Evolutionary conservation across 2,329 filamentous ascomycete genomes (phyloP), one percentile per base, ranked within the genome.

Genomic region (Coniochaeta sp.): DNA sequence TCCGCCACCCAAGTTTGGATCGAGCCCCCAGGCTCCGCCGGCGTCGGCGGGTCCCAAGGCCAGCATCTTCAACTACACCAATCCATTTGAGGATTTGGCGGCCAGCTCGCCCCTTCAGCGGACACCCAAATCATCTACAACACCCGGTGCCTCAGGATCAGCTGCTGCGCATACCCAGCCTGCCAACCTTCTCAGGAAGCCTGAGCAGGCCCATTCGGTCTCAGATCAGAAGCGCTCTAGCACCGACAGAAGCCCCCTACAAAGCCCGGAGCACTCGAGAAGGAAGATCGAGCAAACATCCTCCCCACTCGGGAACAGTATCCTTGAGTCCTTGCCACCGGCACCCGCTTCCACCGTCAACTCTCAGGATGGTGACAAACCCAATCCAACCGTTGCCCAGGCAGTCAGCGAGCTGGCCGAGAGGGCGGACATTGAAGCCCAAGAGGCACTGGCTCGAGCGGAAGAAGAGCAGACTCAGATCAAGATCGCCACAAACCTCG

Each of bases 331-430:
- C 42, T 24, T 47, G 42, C 19, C 42, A 14, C 42, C 22, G 16
- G 50, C 60, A 7, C 24, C 59, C 10, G 50, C 32, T 17, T 44
- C 58, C 10, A 62, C 67, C 30, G 62, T 62, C 54, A 40, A 24
- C 14, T 5, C 38, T 19, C 55, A n/a, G 14, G 38, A 44, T n/a
- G 55, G 9, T 19, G 64, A 68, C 9, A 68, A 73, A 54, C 71
- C 74, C 58, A 84, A 79, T 65, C 88, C 91, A 72, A 89, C 87
- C 57, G 89, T 95, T 32, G 80, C 88, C 22, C 85, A 90, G 60
- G 87, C 89, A 28, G 79, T 92, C 44, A 82, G 79, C 64, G 86
- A 86, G 47, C 77, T 92, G 64, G 89, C 87, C 50, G 72, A 72
- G 57, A 74, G 77, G 65, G 80, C 73, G 22, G 75, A 82, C 62